Base-by-base conservation (phyloP, 2,329 filamentous ascomycete genomes). In the Chalaropsis ovoidea region DNA sequence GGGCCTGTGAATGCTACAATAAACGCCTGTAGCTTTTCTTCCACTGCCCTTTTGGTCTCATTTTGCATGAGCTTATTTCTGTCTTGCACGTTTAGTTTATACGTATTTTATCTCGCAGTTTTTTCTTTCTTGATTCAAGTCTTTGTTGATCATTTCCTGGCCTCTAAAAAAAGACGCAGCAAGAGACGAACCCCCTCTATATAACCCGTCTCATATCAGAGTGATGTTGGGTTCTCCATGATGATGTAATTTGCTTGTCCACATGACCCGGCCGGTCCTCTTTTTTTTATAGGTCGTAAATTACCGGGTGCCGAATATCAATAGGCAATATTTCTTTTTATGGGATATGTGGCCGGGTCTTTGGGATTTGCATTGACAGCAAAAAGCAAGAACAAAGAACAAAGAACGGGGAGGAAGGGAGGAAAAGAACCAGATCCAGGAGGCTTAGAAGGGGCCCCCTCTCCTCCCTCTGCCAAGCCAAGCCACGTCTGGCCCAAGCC, bases 41-140 rank as follows among this genome's bases (percentile, higher is more conserved):
- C 35, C 13, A 58, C 6, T 35, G 15, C 35, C 27, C 31, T 35
- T 35, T 56, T 35, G 15, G 52, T 35, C 52, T 35, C 27, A 58
- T 58, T 58, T 58, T 58, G n/a, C 17, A n/a, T 58, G 52, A 58
- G 52, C 52, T 58, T 58, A 35, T 58, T 58, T 58, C 24, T 58
- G 52, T 58, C 52, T 58, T 58, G 52, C 4, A 58, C 15, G 19
- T 35, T 35, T n/a, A 58, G n/a, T 31, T 58, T 58, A 35, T 35
- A 39, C 4, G 1, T n/a, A 31, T 19, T 58, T 39, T 31, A 35
- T 58, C 52, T 17, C 27, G 4, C 8, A n/a, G 13, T 39, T 35
- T 35, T 35, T 19, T 13, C 10, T 52, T 19, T 49, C 45, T 11
- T 17, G 11, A 10, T 35, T 39, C 8, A 31, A 31, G 5, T 39